Evolutionary conservation across 2,329 filamentous ascomycete species (phyloP), one percentile per base, ranked within the genome.

Genomic region (Fusarium mexicanum): DNA sequence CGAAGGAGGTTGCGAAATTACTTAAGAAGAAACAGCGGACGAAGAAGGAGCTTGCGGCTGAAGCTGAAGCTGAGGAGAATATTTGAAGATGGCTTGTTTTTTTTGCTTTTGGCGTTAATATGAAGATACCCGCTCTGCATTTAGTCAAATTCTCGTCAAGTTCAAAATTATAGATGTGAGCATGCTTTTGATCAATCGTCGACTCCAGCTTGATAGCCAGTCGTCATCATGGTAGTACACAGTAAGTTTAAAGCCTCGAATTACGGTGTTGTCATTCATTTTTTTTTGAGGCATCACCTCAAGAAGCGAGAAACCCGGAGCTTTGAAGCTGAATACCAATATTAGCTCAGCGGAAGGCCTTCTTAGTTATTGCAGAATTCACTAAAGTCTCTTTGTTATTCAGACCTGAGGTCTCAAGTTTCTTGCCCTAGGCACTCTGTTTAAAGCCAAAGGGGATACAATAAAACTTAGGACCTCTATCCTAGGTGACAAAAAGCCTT

Each of bases 1-100:
- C 87, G 62, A 92, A 92, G 65, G 92, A 95, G 73, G 84, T 95
- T 2, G 88, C 91, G 46, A 90, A 90, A 74, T 77, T 98, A 33
- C 86, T 94, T 75, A 93, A 90, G 80, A 85, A 83, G 76, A 85
- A 81, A 65, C 79, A 81, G 43, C 66, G 71, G 44, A 67, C 75
- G 10, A 82, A 82, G 72, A 80, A 77, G 72, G 51, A 67, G 20
- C 64, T 61, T 47, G 67, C 47, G 29, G 69, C 59, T 61, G 68
- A 67, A 60, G 47, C 55, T 47, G 37, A 54, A 40, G 67, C 60
- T 24, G 67, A 70, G 37, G 43, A 71, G 29, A 37, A 70, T 22
- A 41, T 55, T 26, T 73, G 43, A 69, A n/a, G 35, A 37, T 37
- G 33, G 57, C 20, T 31, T 40, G 35, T 18, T 16, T 18, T 18